Conservation (phyloP, 495 filamentous ascomycete genomes). For the Talaromyces ruber region DNA sequence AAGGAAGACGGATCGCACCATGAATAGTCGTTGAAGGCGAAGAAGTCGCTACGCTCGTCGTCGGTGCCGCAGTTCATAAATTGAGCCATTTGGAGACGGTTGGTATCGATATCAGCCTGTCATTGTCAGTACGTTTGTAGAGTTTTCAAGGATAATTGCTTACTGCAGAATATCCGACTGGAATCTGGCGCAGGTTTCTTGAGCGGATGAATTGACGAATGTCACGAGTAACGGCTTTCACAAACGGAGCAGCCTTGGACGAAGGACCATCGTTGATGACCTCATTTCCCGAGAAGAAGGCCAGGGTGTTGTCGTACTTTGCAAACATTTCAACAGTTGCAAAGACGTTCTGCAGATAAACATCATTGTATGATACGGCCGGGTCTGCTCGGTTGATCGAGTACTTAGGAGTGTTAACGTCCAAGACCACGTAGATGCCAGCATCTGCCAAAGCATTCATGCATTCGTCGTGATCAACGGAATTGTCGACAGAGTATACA, state of each 20-base stretch:
- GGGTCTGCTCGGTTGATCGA: constrained; percentile 78
- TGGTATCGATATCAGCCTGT: constrained; percentile 62
- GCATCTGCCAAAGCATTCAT: constrained; percentile 75
- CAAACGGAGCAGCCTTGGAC: constrained; percentile 68
- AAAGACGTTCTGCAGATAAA: constrained; percentile 89
- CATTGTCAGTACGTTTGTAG: background rate
- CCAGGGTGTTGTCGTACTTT: constrained; percentile 81
- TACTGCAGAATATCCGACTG: constrained; percentile 84
- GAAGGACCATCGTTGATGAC: constrained; percentile 82
- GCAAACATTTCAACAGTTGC: constrained; percentile 84
- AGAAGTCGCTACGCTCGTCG: constrained; percentile 85
- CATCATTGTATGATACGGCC: constrained; percentile 74
- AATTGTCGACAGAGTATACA: constrained; percentile 91
- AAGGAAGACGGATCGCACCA: constrained; percentile 87
- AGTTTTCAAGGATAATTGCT: constrained; percentile 1
- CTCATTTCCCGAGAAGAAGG: constrained; percentile 97
- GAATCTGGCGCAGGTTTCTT: constrained; percentile 68
- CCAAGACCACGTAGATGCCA: constrained; percentile 86
- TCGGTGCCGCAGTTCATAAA: constrained; percentile 95
- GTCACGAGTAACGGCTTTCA: constrained; percentile 91
- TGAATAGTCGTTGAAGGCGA: constrained; percentile 97
- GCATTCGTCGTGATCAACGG: constrained; percentile 70
- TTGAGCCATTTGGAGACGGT: constrained; percentile 78
- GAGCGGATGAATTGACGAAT: constrained; percentile 76
- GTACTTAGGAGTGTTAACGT: constrained; percentile 70